These are phyloP conservation scores for Candida berthetii DNA, from an alignment of 805 yeast genomes.

Conservation along the genomic window DNA sequence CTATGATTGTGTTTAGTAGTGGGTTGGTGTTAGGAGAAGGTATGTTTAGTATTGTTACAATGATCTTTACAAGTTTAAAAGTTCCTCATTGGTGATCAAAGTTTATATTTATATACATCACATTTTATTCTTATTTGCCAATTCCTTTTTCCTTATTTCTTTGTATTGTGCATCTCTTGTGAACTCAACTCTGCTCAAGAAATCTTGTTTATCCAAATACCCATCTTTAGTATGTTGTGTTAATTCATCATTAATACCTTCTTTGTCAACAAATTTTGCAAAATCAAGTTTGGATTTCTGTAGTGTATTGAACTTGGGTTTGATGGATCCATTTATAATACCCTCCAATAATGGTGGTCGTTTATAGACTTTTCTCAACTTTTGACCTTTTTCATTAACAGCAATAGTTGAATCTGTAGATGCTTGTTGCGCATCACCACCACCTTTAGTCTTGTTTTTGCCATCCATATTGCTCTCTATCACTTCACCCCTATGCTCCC, in stretches of 20 bases:
- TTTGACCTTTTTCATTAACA: conserved; percentile 21
- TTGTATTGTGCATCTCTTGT: conserved; percentile 31
- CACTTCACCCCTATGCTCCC: conserved; percentile 37
- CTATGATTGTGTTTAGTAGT: conserved; percentile 81
- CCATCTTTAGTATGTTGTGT: conserved; percentile 82
- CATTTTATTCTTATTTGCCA: conserved; percentile 17
- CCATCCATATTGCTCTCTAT: conserved; percentile 9
- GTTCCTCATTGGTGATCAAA: conserved; percentile 46
- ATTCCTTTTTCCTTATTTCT: conserved; percentile 28
- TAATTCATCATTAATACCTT: conserved; percentile 80
- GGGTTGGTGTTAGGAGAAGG: conserved; percentile 96
- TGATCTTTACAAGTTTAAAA: conserved; percentile 66
- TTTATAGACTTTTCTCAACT: conserved; percentile 53
- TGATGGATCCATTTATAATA: conserved; percentile 61
- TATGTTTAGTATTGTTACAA: conserved; percentile 71
- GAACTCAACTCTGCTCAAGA: conserved; percentile 66
- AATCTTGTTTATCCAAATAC: conserved; percentile 85
- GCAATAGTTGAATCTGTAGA: conserved; percentile 19
- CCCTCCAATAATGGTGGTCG: conserved; percentile 74
- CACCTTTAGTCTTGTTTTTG: conserved; percentile 7
- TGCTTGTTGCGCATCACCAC: conserved; percentile 2
- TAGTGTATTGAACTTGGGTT: conserved; percentile 80
- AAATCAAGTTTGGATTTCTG: conserved; percentile 93
- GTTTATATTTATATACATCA: not conserved
- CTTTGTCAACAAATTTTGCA: conserved; percentile 88